Conservation (phyloP, 495 filamentous ascomycete species). For the Talaromyces nanjingensis region DNA sequence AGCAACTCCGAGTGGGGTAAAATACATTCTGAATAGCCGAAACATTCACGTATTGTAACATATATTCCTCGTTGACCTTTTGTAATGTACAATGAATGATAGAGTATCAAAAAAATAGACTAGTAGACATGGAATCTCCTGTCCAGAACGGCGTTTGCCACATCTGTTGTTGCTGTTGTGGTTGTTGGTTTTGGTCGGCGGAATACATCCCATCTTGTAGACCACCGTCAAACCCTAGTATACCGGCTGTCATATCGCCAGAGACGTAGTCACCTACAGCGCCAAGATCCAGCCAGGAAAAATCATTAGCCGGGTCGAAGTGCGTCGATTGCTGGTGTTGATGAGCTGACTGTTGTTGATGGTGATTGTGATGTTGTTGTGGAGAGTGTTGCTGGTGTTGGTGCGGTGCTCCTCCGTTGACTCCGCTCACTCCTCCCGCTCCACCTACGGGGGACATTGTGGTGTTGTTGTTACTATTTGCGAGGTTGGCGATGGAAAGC, state of each 20-base stretch:
- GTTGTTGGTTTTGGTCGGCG: slow-evolving; percentile 12
- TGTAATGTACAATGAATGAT: neutral
- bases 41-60: neutral
- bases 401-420: neutral
- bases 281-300: slow-evolving; percentile 51
- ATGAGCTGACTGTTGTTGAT: neutral
- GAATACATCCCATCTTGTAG: slow-evolving; percentile 4
- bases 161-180: slow-evolving; percentile 24
- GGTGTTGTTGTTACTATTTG: neutral
- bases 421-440: neutral
- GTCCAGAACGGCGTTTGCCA: slow-evolving; percentile 38
- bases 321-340: slow-evolving; percentile 19
- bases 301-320: slow-evolving; percentile 46
- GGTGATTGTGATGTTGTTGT: neutral
- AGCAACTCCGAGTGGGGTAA: slow-evolving; percentile 3
- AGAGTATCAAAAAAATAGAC: slow-evolving; percentile 29
- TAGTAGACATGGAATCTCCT: slow-evolving; percentile 34
- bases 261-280: slow-evolving; percentile 51
- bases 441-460: neutral
- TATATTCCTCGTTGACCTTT: neutral
- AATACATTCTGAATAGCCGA: neutral
- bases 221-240: slow-evolving; percentile 26
- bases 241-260: slow-evolving; percentile 31
- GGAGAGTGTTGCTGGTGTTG: neutral
- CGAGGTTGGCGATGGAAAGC: slow-evolving; percentile 6